Conservation (phyloP, 2,329 filamentous ascomycete genomes). For the Colletotrichum limetticola region DNA sequence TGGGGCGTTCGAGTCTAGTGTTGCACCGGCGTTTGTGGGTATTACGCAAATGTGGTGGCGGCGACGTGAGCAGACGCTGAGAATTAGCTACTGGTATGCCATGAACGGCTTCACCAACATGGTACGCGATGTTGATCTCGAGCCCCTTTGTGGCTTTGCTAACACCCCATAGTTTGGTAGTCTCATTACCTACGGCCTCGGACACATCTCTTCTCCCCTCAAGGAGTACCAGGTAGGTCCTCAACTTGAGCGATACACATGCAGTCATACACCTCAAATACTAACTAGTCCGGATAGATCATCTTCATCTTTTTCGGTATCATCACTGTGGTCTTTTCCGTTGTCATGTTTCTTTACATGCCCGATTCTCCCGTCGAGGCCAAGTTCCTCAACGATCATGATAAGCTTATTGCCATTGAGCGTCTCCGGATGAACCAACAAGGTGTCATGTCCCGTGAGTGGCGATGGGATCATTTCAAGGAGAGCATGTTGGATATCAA, state of each 20-base stretch:
- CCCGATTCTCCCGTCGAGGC: conserved; percentile 72
- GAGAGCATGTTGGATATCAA: conserved; percentile 53
- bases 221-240: conserved; percentile 59
- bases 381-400: conserved; percentile 64
- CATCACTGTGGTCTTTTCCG: conserved; percentile 58
- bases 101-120: conserved; percentile 43
- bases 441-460: conserved; percentile 50
- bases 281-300: conserved; percentile 46
- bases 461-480: conserved; percentile 54
- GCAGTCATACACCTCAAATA: too few relatives aligned
- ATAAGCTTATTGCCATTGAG: conserved; percentile 69
- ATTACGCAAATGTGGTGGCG: conserved; percentile 57
- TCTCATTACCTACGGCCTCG: conserved; percentile 67
- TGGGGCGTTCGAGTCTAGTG: conserved; percentile 59
- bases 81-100: conserved; percentile 45
- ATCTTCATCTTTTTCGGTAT: conserved; percentile 66
- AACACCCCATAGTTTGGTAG: conserved; percentile 55
- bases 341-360: conserved; percentile 66
- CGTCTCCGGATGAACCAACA: conserved; percentile 63
- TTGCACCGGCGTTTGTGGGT: conserved; percentile 59
- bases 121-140: neutral
- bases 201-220: conserved; percentile 53
- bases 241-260: fast-evolving
- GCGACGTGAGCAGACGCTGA: conserved; percentile 45
- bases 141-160: neutral